Evolutionary conservation across 768 basidiomycete genomes (phyloP).

Genomic region (Cystofilobasidium capitatum): DNA sequence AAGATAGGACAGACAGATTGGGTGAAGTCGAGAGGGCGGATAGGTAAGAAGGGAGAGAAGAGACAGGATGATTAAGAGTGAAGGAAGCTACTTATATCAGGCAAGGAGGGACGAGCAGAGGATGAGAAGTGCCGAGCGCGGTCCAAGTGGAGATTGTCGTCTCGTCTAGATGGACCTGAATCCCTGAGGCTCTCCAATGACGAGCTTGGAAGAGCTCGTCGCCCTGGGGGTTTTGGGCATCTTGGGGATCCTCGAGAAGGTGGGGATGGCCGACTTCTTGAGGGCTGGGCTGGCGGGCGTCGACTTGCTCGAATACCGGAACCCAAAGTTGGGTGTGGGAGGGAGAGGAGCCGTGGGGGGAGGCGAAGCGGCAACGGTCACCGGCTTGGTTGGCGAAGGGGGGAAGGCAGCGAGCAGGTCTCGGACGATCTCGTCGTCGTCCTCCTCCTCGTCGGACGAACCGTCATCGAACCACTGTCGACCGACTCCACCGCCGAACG

Average conservation of each 20-base stretch:
- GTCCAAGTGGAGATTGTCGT: too few species aligned
- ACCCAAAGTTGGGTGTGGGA: background rate
- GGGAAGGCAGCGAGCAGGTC: background rate
- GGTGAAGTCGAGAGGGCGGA: too few species aligned
- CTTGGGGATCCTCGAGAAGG: background rate
- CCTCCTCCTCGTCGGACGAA: background rate
- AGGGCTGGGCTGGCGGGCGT: background rate
- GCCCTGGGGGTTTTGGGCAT: background rate
- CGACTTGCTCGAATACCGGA: background rate
- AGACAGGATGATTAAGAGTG: too few species aligned
- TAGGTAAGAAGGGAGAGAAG: too few species aligned
- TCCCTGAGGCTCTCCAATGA: background rate
- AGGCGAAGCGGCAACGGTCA: background rate
- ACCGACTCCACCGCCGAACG: constrained; percentile 1
- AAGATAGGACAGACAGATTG: too few species aligned
- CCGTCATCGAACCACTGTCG: background rate
- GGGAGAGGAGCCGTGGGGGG: background rate
- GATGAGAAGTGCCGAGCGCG: too few species aligned
- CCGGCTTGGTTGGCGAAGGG: background rate
- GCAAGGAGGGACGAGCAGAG: too few species aligned
- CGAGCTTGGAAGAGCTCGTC: background rate
- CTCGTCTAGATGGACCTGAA: background rate
- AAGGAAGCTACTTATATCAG: too few species aligned
- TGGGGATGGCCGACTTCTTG: background rate
- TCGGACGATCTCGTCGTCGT: background rate